Percentiles rank a stretch among this genome's conserved stretches.
These are phyloP conservation scores for Boletus eberwhitei DNA, from an alignment of 768 basidiomycete species.

Conservation along the genomic window DNA sequence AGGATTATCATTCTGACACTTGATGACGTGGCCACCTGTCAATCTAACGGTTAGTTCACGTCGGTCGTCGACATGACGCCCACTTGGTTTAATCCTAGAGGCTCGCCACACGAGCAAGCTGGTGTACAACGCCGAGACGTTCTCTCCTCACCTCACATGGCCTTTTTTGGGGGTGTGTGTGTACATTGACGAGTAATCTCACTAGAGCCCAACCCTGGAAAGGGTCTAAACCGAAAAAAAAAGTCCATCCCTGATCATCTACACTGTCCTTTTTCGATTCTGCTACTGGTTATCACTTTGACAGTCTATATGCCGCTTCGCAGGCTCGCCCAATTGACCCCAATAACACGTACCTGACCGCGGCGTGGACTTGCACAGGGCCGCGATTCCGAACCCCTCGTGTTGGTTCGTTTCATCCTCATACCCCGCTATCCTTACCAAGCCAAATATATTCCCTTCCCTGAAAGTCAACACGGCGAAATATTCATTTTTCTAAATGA, in stretches of 20 bases:
- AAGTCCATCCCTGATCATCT: not conserved
- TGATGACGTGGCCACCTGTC: constrained; percentile 4
- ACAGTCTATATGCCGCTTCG: not conserved
- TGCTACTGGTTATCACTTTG: not conserved
- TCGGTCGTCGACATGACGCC: not conserved
- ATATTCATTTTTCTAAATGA: constrained; percentile 9
- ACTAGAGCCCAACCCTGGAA: constrained; percentile 5
- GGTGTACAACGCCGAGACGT: not conserved
- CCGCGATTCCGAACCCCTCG: not conserved
- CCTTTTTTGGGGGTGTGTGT: constrained; percentile 4
- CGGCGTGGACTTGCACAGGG: not conserved
- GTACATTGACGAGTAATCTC: not conserved
- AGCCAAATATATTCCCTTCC: not conserved
- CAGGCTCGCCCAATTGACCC: constrained; percentile 5
- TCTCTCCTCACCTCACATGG: not conserved
- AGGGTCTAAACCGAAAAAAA: not conserved
- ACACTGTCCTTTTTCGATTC: not conserved
- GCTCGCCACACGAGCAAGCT: not conserved
- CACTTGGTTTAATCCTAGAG: not conserved
- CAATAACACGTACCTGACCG: constrained; percentile 11
- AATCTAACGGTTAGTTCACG: not conserved
- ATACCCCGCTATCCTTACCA: not conserved
- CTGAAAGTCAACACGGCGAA: not conserved
- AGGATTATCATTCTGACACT: not conserved
- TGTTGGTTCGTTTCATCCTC: constrained; percentile 12